Evolutionary conservation across 306 rosid genomes (phyloP), one percentile per base, ranked within the genome.

Genomic region (Cotoneaster glaucophyllus): DNA sequence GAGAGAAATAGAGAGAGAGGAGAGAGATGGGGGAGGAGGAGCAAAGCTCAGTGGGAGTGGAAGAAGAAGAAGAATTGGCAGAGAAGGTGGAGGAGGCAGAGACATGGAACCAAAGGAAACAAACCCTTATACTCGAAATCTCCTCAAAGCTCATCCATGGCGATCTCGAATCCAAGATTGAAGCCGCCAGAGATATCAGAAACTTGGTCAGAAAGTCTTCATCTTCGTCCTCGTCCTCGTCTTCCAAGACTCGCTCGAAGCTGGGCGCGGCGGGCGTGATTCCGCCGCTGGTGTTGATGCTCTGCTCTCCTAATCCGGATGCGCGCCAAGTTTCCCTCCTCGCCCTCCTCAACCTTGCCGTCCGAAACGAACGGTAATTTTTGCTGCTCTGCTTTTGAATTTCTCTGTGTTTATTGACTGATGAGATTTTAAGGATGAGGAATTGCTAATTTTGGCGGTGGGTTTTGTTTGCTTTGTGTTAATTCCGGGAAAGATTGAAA

Each of bases 321-420:
- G 96, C 98, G 2, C 91, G 93, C 24, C 84, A 93, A 58, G 88
- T 94, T 71, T 86, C 98, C 74, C 95, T 93, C 62, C 97, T 93
- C 28, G 98, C 97, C 28, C 95, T 93, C 50, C 98, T 93, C 83
- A 93, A 93, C 66, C 95, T 93, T 54, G 98, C 98, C 24, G 96
- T 88, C 56, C 91, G 95, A 59, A 86, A 93, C 37, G 97, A 90
- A 79, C 74, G 95, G 98, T 93, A 45, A 3, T 6, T 64, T 59
- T 64, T 31, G 68, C 13, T 7, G 39, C 26, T 21, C 3, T 65
- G 18, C 50, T 45, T 32, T 68, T 15, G 25, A 39, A 34, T 77
- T 41, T 34, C 9, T 29, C 3, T 54, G 10, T n/a, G 29, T 54
- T 62, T 26, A 3, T 4, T 41, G 4, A 15, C 22, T 34, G 12